Evolutionary conservation across 1,284 basidiomycete genomes (phyloP), one percentile per base, ranked within the genome.

Genomic region (Fomitiporia mediterranea): DNA sequence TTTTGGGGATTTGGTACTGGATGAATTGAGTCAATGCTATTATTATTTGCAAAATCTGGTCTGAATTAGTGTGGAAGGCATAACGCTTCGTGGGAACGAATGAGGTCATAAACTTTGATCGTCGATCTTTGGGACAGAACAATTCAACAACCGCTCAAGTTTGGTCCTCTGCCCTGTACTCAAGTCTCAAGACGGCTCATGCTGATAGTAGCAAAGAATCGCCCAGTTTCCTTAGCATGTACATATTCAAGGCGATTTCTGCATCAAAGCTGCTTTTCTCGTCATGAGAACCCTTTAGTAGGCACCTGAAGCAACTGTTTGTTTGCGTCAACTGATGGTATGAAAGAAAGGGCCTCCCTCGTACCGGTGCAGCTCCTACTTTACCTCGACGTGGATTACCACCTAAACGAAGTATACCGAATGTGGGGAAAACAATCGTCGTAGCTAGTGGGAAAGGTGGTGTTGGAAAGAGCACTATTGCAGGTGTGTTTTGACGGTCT

Each of bases 391-490:
- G 78, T 60, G 81, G 78, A 1, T 74, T 75, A 1, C 74, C 80
- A 27, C 69, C 73, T 55, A 88, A 84, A 67, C 71, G 82, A 30
- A 65, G 72, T 1, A 82, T 91, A 48, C 79, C 86, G 1, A 74
- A 90, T 65, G 88, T 86, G 9, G 78, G 79, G 60, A 82, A 81
- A 55, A 84, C 97, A 27, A 69, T 99, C 6, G 89, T 84, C 3
- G 94, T 99, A 0, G 91, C 94, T 0, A 94, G 91, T 63, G 96
- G 94, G 13, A 98, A 98, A 68, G 97, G 96, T 34, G 96, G 96
- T 1, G 96, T 98, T 1, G 96, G 96, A 5, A 99, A 99, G 73
- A 95, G 91, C 62, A 98, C 95, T 0, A 77, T 98, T 34, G 90
- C 95, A 49, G 89, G 92, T 92, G 59, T 46, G 75, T 68, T 40